Base-by-base conservation (phyloP, 176 grass and related monocot species). In the Hsuehochloa calcarea region DNA sequence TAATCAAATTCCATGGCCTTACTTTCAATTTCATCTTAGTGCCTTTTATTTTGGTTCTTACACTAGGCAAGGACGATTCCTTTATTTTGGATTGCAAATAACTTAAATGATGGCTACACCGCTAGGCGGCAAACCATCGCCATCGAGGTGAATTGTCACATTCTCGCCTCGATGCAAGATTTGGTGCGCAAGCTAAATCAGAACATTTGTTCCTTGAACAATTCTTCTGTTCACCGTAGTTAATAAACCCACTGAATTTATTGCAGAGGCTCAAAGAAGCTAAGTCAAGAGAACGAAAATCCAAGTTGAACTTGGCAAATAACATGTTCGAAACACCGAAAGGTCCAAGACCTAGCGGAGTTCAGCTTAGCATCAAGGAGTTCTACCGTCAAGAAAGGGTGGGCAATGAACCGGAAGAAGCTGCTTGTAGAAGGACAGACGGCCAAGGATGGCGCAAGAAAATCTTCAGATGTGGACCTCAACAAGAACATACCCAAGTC, bases 351-450 rank as follows among this genome's bases (percentile, higher is more conserved):
- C 66, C 88, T 35, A 87, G 41, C 5, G 86, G 91, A 7, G 44
- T 81, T 45, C 96, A 96, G 59, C 89, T 89, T 70, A 99, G 78
- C 84, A 96, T 99, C 87, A 99, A 85, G 27, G 86, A 89, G 50
- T 99, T 96, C 74, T 99, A 93, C 80, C 89, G 88, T 89, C 90
- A 85, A 77, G 23, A 98, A 98, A 77, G 88, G 44, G 43, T 51
- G 47, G 38, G 14, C 25, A 44, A 64, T 10, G 87, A 81, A 6
- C 55, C 83, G 81, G 69, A 92, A 91, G 87, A 80, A 83, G 23
- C 75, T 78, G 8, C 45, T 1, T 25, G 67, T 14, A 55, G 87
- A 90, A 63, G 72, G 61, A 1, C 50, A 79, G 13, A 66, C 76
- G 23, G 6, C 50, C 1, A 89, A 78, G 23, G 80, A 78, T 10